Base-by-base conservation (phyloP, 2,329 filamentous ascomycete species). In the Aureobasidium uvarum region DNA sequence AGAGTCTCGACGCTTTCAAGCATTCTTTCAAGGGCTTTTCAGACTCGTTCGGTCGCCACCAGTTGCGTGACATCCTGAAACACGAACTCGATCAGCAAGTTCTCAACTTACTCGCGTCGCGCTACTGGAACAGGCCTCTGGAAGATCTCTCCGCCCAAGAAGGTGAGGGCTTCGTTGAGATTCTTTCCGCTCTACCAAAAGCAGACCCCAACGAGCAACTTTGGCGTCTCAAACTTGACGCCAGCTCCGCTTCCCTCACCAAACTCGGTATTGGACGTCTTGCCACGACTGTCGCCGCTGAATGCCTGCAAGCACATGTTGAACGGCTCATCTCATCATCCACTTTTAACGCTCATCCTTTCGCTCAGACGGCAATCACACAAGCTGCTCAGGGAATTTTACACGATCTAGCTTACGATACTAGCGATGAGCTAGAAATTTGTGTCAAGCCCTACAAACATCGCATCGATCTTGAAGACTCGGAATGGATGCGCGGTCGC, bases 381-480 rank as follows among this genome's bases (percentile, higher is more conserved):
- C 92, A 97, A 71, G 93, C 95, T 0, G 92, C 92, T 1, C 90
- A 91, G 0, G 89, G 87, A 31, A 98, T 99, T 62, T 80, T 99
- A 14, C 95, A 95, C 69, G 95, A 99, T 72, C 85, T 94, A 16
- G 96, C 96, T 69, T 98, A 97, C 79, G 95, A 94, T 77, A 99
- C 96, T 1, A 95, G 91, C 68, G 96, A 99, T 73, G 95, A 98
- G 78, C 91, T 99, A 0, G 95, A 99, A 77, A 98, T 98, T 74
- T 99, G 94, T 75, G 96, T 99, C 78, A 99, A 99, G 77, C 95
- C 96, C 0, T 99, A 94, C 81, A 99, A 99, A 75, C 98, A 94
- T 71, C 92, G 97, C 68, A 96, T 99, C 66, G 95, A 99, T 71
- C 88, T 99, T 51, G 92, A 96, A 73, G 90, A 93, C 45, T 83